Conservation (phyloP, 495 filamentous ascomycete genomes). For the Penicillium egyptiacum region DNA sequence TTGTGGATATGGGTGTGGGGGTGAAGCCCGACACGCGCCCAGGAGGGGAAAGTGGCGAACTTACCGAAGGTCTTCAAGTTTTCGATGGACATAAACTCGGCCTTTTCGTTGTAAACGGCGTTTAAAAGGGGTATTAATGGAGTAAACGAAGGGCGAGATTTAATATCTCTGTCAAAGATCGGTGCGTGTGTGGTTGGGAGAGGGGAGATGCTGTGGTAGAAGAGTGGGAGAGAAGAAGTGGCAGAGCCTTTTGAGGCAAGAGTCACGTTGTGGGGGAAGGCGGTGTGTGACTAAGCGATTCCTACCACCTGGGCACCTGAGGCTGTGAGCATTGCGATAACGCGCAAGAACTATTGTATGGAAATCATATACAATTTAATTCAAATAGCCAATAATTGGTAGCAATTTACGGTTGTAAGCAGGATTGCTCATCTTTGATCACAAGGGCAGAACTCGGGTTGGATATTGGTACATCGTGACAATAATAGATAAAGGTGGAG, state of each 20-base stretch:
- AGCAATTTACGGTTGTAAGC: not conserved
- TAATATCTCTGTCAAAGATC: slow-evolving; percentile 37
- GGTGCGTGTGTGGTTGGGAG: slow-evolving; percentile 21
- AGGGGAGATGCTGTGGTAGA: slow-evolving; percentile 23
- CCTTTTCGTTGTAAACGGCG: slow-evolving; percentile 44
- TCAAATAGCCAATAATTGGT: not conserved
- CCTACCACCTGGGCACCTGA: no score
- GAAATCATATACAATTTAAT: slow-evolving; percentile 1
- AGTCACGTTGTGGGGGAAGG: slow-evolving; percentile 39
- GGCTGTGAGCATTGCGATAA: not conserved
- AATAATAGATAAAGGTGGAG: not conserved
- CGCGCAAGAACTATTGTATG: not conserved
- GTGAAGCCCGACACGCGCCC: slow-evolving; percentile 15
- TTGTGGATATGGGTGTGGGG: slow-evolving; percentile 1
- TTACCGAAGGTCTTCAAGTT: slow-evolving; percentile 99
- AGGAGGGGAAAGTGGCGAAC: slow-evolving; percentile 46
- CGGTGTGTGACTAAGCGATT: slow-evolving; percentile 38
- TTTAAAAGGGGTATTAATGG: slow-evolving; percentile 45
- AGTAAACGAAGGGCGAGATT: slow-evolving; percentile 37
- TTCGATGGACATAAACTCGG: slow-evolving; percentile 99
- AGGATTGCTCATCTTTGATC: slow-evolving; percentile 6
- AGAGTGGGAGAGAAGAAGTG: slow-evolving; percentile 31
- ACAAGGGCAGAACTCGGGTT: slow-evolving; percentile 9
- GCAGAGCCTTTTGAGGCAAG: slow-evolving; percentile 47
- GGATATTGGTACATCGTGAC: slow-evolving; percentile 22